Base-by-base conservation (phyloP, 2,329 filamentous ascomycete species). In the Neonectria sp. region DNA sequence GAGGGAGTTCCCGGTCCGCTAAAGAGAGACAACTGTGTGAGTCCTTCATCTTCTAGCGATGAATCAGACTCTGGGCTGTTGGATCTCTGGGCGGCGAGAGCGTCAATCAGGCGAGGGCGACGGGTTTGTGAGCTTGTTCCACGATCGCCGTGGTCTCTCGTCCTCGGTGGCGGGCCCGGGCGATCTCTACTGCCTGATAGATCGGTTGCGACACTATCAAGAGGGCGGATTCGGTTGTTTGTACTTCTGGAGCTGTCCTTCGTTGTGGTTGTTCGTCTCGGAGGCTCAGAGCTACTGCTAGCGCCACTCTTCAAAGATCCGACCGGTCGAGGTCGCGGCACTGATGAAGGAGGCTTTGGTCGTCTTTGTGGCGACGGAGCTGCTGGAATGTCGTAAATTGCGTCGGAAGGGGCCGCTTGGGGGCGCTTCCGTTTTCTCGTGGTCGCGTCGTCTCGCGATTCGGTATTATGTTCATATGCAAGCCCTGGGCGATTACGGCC, bases 21-120 rank as follows among this genome's bases (percentile, higher is more conserved):
- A 15, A 72, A 64, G n/a, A 63, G 57, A 8, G 56, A 67, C 12
- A 67, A 68, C 31, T 62, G 65, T 27, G 61, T 60, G 11, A 46
- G 52, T 56, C 40, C 48, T 58, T 70, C 49, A 21, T 64, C 62
- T 62, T 61, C 68, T 8, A 53, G 46, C 70, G 70, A 79, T 65
- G 64, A 76, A 65, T 72, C 75, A 63, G 61, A 79, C 27, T 77
- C 79, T 3, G 76, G 74, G 58, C 76, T 81, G 7, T 80, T 77
- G 15, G 79, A 77, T 37, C 75, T 79, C 69, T 85, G 84, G 1
- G 80, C 81, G 7, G 78, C 79, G 24, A 86, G 71, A 0, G 82
- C 75, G 72, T 86, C 84, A 35, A 86, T 86, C 46, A 86, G 69
- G 24, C 84, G 80, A n/a, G 72, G 68, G 6, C 73, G 72, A 49